phyloP scores from a whole-genome alignment of 2,329 filamentous ascomycete genomes.

The Pseudocercospora vitis region DNA sequence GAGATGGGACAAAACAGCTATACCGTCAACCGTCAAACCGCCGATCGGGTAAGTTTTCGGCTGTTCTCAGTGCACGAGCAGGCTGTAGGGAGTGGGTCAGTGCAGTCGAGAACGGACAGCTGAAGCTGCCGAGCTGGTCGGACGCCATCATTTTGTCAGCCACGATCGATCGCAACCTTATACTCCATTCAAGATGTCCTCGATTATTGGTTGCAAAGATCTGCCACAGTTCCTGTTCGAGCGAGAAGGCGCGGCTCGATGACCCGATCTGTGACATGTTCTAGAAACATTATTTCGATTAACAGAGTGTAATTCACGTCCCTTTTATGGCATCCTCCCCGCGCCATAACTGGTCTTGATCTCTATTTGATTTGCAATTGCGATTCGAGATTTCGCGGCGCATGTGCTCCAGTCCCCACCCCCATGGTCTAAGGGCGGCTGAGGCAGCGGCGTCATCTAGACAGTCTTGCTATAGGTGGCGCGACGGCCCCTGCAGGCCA shows the following conservation, averaged over 20 bases:
- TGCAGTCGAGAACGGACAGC: background rate
- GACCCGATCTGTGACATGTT: background rate
- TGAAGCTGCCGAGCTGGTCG: background rate
- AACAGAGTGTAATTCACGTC: too few relatives aligned
- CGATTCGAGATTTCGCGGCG: background rate
- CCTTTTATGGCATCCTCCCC: too few relatives aligned
- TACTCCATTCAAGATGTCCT: background rate
- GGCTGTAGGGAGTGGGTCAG: background rate
- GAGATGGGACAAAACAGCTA: too few relatives aligned
- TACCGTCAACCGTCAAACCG: too few relatives aligned
- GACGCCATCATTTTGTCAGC: background rate
- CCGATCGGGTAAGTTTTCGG: too few relatives aligned
- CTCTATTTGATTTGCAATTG: background rate
- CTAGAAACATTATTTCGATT: conserved; percentile 1
- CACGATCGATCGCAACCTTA: background rate
- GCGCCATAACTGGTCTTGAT: background rate
- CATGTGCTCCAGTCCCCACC: background rate
- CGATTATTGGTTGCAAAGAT: background rate
- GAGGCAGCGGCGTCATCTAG: too few relatives aligned
- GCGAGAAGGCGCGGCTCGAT: background rate
- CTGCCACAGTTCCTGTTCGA: background rate
- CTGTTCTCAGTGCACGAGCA: too few relatives aligned
- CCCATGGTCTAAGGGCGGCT: background rate
- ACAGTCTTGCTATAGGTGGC: too few relatives aligned
- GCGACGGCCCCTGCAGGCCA: too few relatives aligned